phyloP scores from a whole-genome alignment of 352 stramenopile species.

The Phytophthora pinifolia region DNA sequence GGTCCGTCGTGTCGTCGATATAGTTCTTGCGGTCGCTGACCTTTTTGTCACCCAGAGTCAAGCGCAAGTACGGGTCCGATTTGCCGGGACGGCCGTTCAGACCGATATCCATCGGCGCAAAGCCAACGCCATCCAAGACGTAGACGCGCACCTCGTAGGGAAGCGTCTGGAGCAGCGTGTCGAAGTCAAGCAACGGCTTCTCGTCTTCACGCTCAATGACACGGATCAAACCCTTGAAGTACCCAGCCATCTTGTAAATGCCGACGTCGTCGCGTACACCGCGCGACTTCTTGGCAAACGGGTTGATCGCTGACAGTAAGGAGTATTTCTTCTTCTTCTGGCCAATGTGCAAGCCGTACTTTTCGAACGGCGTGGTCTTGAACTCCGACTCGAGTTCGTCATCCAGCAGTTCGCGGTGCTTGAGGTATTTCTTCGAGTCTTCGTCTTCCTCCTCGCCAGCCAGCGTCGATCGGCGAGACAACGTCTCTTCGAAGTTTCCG shows the following conservation, averaged over 20 bases:
- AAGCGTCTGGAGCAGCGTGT: slow-evolving; percentile 64
- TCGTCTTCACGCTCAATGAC: slow-evolving; percentile 85
- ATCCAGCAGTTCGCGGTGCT: slow-evolving; percentile 72
- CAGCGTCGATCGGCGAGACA: slow-evolving; percentile 54
- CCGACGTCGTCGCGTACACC: slow-evolving; percentile 40
- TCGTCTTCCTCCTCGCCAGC: slow-evolving; percentile 61
- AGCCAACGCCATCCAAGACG: slow-evolving; percentile 81
- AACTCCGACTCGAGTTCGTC: slow-evolving; percentile 69
- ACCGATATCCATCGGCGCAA: slow-evolving; percentile 86
- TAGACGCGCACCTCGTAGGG: slow-evolving; percentile 89
- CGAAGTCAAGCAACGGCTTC: slow-evolving; percentile 71
- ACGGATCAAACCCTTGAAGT: slow-evolving; percentile 92
- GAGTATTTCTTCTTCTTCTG: slow-evolving; percentile 77
- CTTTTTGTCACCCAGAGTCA: slow-evolving; percentile 86
- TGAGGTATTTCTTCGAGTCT: slow-evolving; percentile 74
- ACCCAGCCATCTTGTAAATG: slow-evolving; percentile 79
- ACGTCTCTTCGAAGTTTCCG: slow-evolving; percentile 53
- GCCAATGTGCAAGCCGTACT: slow-evolving; percentile 82
- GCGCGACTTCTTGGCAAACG: slow-evolving; percentile 67
- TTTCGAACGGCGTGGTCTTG: slow-evolving; percentile 88
- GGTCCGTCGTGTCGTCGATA: slow-evolving; percentile 83
- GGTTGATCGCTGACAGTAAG: slow-evolving; percentile 62
- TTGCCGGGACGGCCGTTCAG: slow-evolving; percentile 82
- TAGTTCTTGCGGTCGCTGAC: slow-evolving; percentile 91
- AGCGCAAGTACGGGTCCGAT: slow-evolving; percentile 86